Evolutionary conservation across 495 filamentous ascomycete species (phyloP), one percentile per base, ranked within the genome.

Genomic region (Clohesyomyces aquaticus): DNA sequence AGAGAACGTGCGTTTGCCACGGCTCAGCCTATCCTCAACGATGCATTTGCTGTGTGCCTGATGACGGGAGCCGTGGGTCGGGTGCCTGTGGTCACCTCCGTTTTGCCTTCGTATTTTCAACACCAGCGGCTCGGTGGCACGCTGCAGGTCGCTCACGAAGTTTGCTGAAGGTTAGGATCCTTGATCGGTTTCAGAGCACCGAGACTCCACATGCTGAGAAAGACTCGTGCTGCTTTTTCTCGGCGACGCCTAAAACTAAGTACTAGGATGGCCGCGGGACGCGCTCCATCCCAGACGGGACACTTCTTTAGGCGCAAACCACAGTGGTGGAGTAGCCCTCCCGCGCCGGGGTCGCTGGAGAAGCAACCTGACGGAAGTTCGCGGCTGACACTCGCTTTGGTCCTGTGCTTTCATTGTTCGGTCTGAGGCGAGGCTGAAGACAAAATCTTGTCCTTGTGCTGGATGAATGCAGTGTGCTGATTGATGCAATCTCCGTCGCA

Each of bases 401-500:
- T 56, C 49, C 43, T 22, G 53, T 26, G 26, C 52, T 21, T 16
- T 43, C 18, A 28, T 6, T 22, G 22, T 22, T 4, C 49, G 46
- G 53, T n/a, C 28, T 50, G 45, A 38, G 14, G 59, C 65, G 60
- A 68, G 65, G 65, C 65, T 63, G 55, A 61, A 49, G 23, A 41
- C 12, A 29, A n/a, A 8, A 50, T 23, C 18, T 4, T 18, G 28
- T 25, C 23, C 14, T 42, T 32, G 27, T 49, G 50, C 50, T 29
- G 41, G 49, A 28, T 23, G 47, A 35, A 63, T 63, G 55, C 47
- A 46, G 21, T 6, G 27, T 28, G 53, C 53, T 68, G 65, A 63
- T 60, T 68, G 65, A 53, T 35, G 61, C 66, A 69, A 69, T 69
- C 46, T 69, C 66, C 66, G 66, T 69, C 32, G 61, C 52, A 45